Evolutionary conservation across 2,329 filamentous ascomycete species (phyloP), one percentile per base, ranked within the genome.

Genomic region (Fusarium odoratissimum): DNA sequence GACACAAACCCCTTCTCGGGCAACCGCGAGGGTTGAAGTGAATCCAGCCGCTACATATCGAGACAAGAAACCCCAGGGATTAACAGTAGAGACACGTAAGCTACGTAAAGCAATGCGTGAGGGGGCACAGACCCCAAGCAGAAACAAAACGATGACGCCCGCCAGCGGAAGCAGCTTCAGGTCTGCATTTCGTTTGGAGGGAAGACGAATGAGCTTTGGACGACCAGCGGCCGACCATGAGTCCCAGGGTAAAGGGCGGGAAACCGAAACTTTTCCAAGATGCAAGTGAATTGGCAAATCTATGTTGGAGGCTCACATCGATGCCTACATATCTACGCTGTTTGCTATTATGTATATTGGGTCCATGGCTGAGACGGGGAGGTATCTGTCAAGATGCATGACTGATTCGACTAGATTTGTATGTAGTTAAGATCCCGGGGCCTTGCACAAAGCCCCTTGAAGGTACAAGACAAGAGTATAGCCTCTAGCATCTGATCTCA

Each of bases 1-100:
- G 46, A 40, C 45, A 23, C 68, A 55, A 38, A 56, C 59, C 28
- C 41, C 61, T 25, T 40, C 46, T 35, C 60, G 60, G 41, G 63
- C 51, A 44, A 61, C 56, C n/a, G 37, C 57, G 21, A 46, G 51
- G 31, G 54, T 37, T 8, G 64, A 58, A 23, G 45, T 19, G 40
- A 46, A 33, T 28, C 45, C 66, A 25, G 46, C 35, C n/a, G 52
- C 69, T 33, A 66, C 60, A 23, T 75, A 74, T 69, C 78, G 72
- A 49, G 51, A 57, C 33, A 78, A 73, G 64, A 79, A 77, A 38
- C 77, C 77, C 16, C 69, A 71, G 19, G 76, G 73, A 10, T 71
- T 77, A 44, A 67, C 52, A 23, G 67, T 79, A 49, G 78, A 79
- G 48, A 75, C 76, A 21, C 64, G 58, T 30, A 75, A 72, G 62